phyloP scores from a whole-genome alignment of 352 stramenopile genomes.

The Peronospora destructor region DNA sequence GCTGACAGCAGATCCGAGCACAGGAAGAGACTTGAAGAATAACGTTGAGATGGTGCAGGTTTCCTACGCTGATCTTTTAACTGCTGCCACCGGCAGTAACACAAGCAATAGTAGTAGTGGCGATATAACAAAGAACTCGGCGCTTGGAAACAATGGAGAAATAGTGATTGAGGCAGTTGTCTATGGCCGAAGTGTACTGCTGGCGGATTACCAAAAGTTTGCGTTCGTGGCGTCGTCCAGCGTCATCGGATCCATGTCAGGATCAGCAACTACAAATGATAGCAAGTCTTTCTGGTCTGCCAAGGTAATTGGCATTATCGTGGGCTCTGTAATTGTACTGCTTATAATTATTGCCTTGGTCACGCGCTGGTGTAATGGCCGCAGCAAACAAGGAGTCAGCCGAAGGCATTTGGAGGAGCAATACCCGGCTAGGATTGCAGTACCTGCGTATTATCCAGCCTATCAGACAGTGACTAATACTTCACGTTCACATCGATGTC shows the following conservation, averaged over 20 bases:
- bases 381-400: conserved; percentile 12
- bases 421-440: conserved; percentile 10
- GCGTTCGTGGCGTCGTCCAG: conserved; percentile 78
- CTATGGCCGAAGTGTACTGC: conserved; percentile 54
- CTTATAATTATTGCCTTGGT: conserved; percentile 37
- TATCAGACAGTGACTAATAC: conserved; percentile 15
- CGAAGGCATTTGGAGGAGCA: conserved; percentile 5
- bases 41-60: conserved; percentile 83
- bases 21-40: conserved; percentile 63
- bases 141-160: conserved; percentile 39
- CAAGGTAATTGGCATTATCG: conserved; percentile 49
- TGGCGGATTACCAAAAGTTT: conserved; percentile 52
- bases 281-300: conserved; percentile 45
- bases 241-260: conserved; percentile 50
- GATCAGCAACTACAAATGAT: conserved; percentile 12
- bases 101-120: conserved; percentile 16
- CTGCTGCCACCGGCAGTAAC: conserved; percentile 28
- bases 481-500: conserved; percentile 33
- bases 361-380: conserved; percentile 30
- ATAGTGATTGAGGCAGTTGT: conserved; percentile 71
- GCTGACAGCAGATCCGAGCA: conserved; percentile 43
- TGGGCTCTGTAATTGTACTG: conserved; percentile 39
- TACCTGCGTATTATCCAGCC: conserved; percentile 10
- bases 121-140: conserved; percentile 14
- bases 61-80: conserved; percentile 52